Evolutionary conservation across 176 grass and related monocot species (phyloP), one percentile per base, ranked within the genome.

Genomic region (Tillandsia leiboldiana): DNA sequence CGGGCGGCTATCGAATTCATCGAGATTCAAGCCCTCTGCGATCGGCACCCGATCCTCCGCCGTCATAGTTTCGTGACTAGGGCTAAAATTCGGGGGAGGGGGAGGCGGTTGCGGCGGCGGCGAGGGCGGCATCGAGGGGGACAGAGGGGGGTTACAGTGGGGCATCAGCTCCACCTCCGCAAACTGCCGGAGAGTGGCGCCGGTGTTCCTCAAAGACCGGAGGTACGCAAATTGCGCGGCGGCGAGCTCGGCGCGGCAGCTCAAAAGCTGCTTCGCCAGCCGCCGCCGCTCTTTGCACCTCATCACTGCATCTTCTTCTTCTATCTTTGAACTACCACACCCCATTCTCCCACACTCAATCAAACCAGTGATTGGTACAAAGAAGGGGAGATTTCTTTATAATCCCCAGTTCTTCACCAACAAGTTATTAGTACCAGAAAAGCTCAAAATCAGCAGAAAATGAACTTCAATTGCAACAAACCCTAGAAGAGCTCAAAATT

Each of bases 231-330:
- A 82, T 51, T 99, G 87, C 9, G 84, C 77, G 27, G 77, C 80
- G 28, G 90, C 87, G 79, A 99, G 82, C 67, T 86, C 84, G 48
- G 78, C 75, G 10, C 95, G 82, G 48, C 82, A 77, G 48, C 67
- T 77, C 71, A 90, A 77, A 0, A 99, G 87, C 53, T 88, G 86
- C 80, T 99, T 99, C 86, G 90, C 86, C 26, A 99, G 90, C 66
- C 83, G 87, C 80, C 42, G 85, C 79, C 95, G 83, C 74, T 94
- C 84, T 77, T 85, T 99, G 85, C 87, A 88, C 73, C 87, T 83
- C 84, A 82, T 80, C 50, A 94, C 84, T 0, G 80, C 76, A 78
- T 99, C 95, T 67, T 94, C 90, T 22, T 90, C 85, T 74, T 90
- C 84, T 64, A 92, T 76, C 74, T 83, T 99, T 8, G 90, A 99